A percentile compares a stretch with the other conserved stretches of the same genome.
Conservation (phyloP, 306 rosid genomes). For the Luffa acutangula region DNA sequence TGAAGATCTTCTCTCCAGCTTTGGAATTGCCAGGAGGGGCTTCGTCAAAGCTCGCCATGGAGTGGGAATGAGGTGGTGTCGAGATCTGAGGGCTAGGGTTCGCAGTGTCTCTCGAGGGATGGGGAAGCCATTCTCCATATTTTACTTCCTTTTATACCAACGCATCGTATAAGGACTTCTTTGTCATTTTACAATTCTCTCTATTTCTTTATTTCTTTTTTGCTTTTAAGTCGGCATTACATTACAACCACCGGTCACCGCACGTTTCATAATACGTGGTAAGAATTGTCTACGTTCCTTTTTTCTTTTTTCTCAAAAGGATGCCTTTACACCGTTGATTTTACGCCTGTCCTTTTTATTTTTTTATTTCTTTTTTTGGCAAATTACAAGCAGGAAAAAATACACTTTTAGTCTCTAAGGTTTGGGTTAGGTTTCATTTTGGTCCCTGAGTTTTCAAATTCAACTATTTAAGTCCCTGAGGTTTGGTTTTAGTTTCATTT, state of each 20-base stretch:
- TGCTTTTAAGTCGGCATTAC: background rate
- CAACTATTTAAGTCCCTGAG: too few species aligned
- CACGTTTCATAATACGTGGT: background rate
- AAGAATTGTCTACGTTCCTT: background rate
- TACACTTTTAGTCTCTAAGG: too few species aligned
- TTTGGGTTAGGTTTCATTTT: too few species aligned
- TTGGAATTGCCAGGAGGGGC: conserved; percentile 3
- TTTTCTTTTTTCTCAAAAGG: background rate
- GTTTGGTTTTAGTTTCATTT: too few species aligned
- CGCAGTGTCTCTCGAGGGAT: background rate
- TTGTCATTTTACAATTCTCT: background rate
- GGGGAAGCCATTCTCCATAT: background rate
- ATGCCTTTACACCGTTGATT: background rate
- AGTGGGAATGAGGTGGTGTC: background rate
- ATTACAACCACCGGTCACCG: background rate
- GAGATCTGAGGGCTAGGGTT: conserved; percentile 4
- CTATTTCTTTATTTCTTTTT: background rate
- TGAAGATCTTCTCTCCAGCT: conserved; percentile 5
- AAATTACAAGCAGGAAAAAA: too few species aligned
- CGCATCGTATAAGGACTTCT: background rate
- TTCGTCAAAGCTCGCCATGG: conserved; percentile 6
- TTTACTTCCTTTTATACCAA: background rate
- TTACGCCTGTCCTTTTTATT: background rate
- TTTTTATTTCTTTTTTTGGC: too few species aligned
- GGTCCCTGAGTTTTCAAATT: too few species aligned